Percentiles rank a stretch among this genome's conserved stretches.
phyloP scores from a whole-genome alignment of 2,329 filamentous ascomycete genomes.

The Colletotrichum noveboracense region DNA sequence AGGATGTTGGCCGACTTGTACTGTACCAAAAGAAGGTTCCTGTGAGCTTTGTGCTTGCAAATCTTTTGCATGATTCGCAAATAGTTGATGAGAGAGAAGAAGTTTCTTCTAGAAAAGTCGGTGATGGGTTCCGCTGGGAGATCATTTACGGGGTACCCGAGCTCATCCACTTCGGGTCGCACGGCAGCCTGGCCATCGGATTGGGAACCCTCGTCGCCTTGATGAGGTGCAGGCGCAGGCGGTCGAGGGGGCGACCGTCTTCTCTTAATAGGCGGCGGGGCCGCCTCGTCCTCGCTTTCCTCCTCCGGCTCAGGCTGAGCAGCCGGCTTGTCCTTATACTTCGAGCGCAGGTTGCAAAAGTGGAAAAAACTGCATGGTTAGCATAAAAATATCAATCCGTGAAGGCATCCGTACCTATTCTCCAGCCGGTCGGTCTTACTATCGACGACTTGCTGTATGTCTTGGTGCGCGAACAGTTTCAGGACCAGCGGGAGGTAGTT shows the following conservation, averaged over 20 bases:
- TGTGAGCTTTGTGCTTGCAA: slow-evolving; percentile 93
- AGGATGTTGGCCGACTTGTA: slow-evolving; percentile 95
- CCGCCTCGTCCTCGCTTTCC: slow-evolving; percentile 75
- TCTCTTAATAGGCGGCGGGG: slow-evolving; percentile 80
- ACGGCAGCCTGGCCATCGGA: slow-evolving; percentile 37
- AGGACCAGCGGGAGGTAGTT: slow-evolving; percentile 93
- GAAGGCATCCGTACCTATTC: slow-evolving; percentile 64
- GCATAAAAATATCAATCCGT: slow-evolving; percentile 21
- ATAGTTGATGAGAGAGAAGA: slow-evolving; percentile 95
- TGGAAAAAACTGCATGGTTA: slow-evolving; percentile 75
- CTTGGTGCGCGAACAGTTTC: slow-evolving; percentile 93
- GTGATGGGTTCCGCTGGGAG: slow-evolving; percentile 81
- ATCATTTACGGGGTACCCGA: slow-evolving; percentile 78
- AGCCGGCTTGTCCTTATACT: slow-evolving; percentile 38
- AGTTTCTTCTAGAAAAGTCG: slow-evolving; percentile 90
- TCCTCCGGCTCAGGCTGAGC: slow-evolving; percentile 28
- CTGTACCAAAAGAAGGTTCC: slow-evolving; percentile 89
- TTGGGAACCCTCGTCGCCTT: slow-evolving; percentile 30
- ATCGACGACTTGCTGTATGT: slow-evolving; percentile 88
- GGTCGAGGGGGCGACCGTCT: slow-evolving; percentile 50
- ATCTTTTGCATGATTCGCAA: slow-evolving; percentile 97
- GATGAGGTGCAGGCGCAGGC: slow-evolving; percentile 28
- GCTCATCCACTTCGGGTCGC: slow-evolving; percentile 78
- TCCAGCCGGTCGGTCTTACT: slow-evolving; percentile 84
- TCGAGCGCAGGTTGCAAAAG: slow-evolving; percentile 79